A percentile compares a stretch with the other conserved stretches of the same genome.
phyloP scores from a whole-genome alignment of 2,329 filamentous ascomycete species.

The Calonectria crousiana region DNA sequence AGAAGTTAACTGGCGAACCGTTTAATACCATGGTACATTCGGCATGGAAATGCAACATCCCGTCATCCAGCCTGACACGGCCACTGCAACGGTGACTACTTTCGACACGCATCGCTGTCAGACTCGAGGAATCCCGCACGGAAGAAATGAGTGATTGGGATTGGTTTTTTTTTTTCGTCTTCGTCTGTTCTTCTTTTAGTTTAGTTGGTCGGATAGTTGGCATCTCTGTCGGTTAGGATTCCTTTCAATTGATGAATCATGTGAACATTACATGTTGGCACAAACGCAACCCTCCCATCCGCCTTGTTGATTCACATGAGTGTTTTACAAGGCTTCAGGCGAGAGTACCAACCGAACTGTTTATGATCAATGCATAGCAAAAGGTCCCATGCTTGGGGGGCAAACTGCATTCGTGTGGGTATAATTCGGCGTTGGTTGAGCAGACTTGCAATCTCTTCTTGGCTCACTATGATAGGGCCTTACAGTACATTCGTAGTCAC shows the following conservation, averaged over 20 bases:
- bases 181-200: conserved; percentile 3
- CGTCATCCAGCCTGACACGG: not conserved
- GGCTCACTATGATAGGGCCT: not conserved
- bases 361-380: not conserved
- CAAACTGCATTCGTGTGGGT: not conserved
- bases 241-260: conserved; percentile 33
- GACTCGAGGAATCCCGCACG: not conserved
- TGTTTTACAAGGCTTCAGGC: not conserved
- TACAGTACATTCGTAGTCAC: not conserved
- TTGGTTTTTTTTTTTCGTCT: conserved; percentile 4
- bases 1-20: not conserved
- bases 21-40: not conserved
- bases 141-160: not conserved
- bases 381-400: not conserved
- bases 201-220: conserved; percentile 2
- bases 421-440: not conserved
- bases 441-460: not conserved
- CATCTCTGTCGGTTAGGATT: conserved; percentile 27
- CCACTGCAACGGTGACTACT: not conserved
- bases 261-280: not conserved
- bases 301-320: not conserved
- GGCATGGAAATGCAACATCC: not conserved
- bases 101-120: not conserved
- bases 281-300: not conserved
- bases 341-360: not conserved